Evolutionary conservation across 2,329 filamentous ascomycete species (phyloP).

Genomic region (Hirsutella minnesotensis): DNA sequence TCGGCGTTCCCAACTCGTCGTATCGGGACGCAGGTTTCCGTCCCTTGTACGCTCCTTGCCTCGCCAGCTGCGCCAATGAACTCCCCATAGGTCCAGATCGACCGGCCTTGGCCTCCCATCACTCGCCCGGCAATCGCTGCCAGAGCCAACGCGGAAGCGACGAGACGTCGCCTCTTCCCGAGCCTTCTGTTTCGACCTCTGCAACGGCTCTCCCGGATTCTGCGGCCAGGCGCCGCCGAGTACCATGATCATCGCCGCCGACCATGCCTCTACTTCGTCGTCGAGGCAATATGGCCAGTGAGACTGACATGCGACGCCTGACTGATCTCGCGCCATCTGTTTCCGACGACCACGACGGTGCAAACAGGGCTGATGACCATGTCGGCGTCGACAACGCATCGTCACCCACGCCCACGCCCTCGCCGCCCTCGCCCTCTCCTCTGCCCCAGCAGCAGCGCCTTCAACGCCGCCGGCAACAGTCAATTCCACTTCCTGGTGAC

Average conservation of each 20-base stretch:
- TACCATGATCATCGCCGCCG: slow-evolving; percentile 26
- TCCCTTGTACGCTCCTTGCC: no score
- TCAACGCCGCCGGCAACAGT: slow-evolving; percentile 1
- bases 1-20: no score
- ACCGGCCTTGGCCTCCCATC: neutral
- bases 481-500: slow-evolving; percentile 1
- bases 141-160: neutral
- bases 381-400: slow-evolving; percentile 9
- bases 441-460: neutral
- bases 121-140: neutral
- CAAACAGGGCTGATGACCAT: slow-evolving; percentile 5
- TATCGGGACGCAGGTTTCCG: no score
- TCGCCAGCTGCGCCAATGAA: no score
- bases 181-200: neutral
- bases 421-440: slow-evolving; percentile 4
- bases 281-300: slow-evolving; percentile 47
- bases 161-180: neutral
- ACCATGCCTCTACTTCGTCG: slow-evolving; percentile 51
- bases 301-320: slow-evolving; percentile 45
- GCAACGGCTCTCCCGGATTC: slow-evolving; percentile 3
- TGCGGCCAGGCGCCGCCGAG: slow-evolving; percentile 13
- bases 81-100: neutral
- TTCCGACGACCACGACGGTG: slow-evolving; percentile 2
- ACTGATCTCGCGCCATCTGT: slow-evolving; percentile 23
- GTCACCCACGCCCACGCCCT: slow-evolving; percentile 3